Percentiles rank a stretch among this genome's conserved stretches.
Conservation (phyloP, 2,329 filamentous ascomycete genomes). For the Lojkania enalia region DNA sequence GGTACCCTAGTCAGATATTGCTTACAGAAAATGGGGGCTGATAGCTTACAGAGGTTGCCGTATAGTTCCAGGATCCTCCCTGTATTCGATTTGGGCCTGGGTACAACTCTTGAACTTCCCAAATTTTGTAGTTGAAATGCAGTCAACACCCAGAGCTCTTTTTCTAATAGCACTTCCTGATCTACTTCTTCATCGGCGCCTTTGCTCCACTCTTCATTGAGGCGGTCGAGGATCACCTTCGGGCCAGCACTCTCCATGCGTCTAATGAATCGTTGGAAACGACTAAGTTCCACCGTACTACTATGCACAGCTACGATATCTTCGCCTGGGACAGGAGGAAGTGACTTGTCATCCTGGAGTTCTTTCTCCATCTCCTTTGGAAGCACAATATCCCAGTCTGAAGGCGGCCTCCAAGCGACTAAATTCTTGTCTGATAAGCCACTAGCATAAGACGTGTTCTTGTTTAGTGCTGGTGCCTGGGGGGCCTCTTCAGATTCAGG, state of each 20-base stretch:
- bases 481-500: slow-evolving; percentile 6
- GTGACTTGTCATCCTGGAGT: slow-evolving; percentile 21
- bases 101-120: slow-evolving; percentile 24
- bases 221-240: slow-evolving; percentile 57
- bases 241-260: slow-evolving; percentile 59
- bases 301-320: slow-evolving; percentile 24
- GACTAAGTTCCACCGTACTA: slow-evolving; percentile 32
- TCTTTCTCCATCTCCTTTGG: slow-evolving; percentile 16
- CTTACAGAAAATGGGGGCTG: slow-evolving; percentile 4
- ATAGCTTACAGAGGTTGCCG: slow-evolving; percentile 44
- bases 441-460: slow-evolving; percentile 15
- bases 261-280: slow-evolving; percentile 58
- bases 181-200: slow-evolving; percentile 50
- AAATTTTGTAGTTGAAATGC: slow-evolving; percentile 51
- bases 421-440: slow-evolving; percentile 16
- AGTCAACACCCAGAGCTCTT: slow-evolving; percentile 65
- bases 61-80: slow-evolving; percentile 45
- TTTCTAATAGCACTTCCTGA: slow-evolving; percentile 57
- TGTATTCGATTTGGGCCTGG: slow-evolving; percentile 33
- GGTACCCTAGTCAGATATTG: slow-evolving; percentile 28
- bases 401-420: slow-evolving; percentile 32
- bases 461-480: slow-evolving; percentile 5
- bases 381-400: slow-evolving; percentile 39
- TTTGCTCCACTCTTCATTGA: slow-evolving; percentile 53
- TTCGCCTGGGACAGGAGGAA: slow-evolving; percentile 18